These are phyloP conservation scores for Solanum pennellii DNA, from an alignment of 257 asterid genomes.

Conservation along the genomic window DNA sequence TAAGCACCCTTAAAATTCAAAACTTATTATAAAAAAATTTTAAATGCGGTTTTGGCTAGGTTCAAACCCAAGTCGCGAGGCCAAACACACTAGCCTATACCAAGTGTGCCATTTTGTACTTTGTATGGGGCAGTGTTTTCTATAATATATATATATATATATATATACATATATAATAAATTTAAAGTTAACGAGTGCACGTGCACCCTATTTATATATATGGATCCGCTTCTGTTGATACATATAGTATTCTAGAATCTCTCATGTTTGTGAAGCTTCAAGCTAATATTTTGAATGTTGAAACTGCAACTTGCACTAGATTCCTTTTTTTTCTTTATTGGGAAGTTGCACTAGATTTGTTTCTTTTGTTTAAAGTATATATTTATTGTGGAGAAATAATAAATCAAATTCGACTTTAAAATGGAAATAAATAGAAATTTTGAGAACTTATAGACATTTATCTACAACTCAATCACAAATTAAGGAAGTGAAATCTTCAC, in stretches of 20 bases:
- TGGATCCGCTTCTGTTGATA: too few species aligned
- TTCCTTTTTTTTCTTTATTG: neutral
- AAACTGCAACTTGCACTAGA: neutral
- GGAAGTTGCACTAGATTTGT: neutral
- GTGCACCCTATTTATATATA: too few species aligned
- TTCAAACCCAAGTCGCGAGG: too few species aligned
- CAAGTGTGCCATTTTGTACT: too few species aligned
- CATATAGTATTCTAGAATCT: neutral
- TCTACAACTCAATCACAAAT: neutral
- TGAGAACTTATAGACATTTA: neutral
- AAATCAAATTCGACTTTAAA: neutral
- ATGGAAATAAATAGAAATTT: neutral
- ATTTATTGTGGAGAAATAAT: neutral
- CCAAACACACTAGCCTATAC: too few species aligned
- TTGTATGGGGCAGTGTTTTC: too few species aligned
- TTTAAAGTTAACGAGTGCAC: fast-evolving
- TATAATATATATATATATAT: too few species aligned
- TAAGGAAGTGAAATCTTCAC: neutral
- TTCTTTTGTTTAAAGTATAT: neutral
- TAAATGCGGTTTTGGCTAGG: too few species aligned
- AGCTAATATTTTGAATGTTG: neutral
- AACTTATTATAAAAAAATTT: too few species aligned
- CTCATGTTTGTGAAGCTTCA: conserved; percentile 7
- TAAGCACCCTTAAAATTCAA: too few species aligned
- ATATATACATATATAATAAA: too few species aligned